Evolutionary conservation across 2,329 filamentous ascomycete species (phyloP), one percentile per base, ranked within the genome.

Genomic region (Xylariaceae sp.): DNA sequence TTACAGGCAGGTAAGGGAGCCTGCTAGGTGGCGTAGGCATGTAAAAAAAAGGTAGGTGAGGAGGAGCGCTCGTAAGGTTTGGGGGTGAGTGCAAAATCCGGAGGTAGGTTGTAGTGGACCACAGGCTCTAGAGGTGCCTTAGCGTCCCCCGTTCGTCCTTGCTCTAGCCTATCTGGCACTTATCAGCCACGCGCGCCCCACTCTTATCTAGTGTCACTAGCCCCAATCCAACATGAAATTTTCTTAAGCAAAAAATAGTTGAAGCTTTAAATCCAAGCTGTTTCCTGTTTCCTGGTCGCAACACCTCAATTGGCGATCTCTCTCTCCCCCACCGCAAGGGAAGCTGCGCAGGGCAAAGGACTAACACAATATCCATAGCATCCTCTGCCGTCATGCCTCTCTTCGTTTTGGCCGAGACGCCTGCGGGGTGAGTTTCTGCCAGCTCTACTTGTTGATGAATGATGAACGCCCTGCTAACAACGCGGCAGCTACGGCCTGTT

Each of bases 321-420:
- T 37, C 47, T 40, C 27, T 19, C 48, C 31, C 35, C 42, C 42
- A 54, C 45, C 53, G 55, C 59, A 56, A 62, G 58, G 59, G 64
- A 64, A 64, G 64, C 63, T 67, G 54, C 63, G 62, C 65, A 63
- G 62, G 64, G 58, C 54, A 29, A 57, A 51, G 45, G 8, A 57
- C 40, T 27, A 40, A 29, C 47, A 6, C 11, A 29, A 31, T 6
- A 46, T 40, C 42, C 26, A 47, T 41, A 46, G 47, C 42, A 53
- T 59, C 63, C 64, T 19, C 19, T 65, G 65, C 62, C 73, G 84
- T 64, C 63, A 94, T 94, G 88, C 87, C 88, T 76, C 85, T 94
- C 72, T 95, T 95, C 76, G 88, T 96, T 76, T 85, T 96, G 67
- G 87, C 87, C 69, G 91, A 96, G 77, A 96, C 91, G 73, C 89